Percentiles rank a stretch among this genome's conserved stretches.
These are phyloP conservation scores for Knufia petricola DNA, from an alignment of 2,329 filamentous ascomycete species.

Conservation along the genomic window DNA sequence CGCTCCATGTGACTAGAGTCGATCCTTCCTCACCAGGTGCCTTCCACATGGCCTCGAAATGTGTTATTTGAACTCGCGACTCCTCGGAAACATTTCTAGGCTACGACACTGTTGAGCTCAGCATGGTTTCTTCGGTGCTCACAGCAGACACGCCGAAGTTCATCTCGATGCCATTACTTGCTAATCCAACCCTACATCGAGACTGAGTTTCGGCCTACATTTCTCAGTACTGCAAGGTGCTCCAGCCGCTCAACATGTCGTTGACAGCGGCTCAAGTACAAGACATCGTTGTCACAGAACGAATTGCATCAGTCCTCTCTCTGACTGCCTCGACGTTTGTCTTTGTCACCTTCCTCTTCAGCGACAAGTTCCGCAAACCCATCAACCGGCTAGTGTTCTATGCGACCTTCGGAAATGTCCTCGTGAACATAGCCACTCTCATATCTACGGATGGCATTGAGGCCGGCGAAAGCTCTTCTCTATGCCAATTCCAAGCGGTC, in stretches of 20 bases:
- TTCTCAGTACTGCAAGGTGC: too few species aligned
- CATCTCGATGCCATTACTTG: too few species aligned
- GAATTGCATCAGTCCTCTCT: slow-evolving; percentile 61
- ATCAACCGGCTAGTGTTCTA: slow-evolving; percentile 80
- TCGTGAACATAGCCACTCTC: slow-evolving; percentile 66
- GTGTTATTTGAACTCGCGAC: too few species aligned
- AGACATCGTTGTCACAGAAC: slow-evolving; percentile 54
- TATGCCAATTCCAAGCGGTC: slow-evolving; percentile 70
- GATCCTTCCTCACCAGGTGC: too few species aligned
- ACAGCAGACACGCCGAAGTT: too few species aligned
- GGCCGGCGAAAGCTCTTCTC: slow-evolving; percentile 39
- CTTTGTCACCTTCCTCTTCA: slow-evolving; percentile 59
- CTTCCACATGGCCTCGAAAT: too few species aligned
- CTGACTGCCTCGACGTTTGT: slow-evolving; percentile 62
- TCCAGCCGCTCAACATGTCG: slow-evolving; percentile 12
- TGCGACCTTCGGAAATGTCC: slow-evolving; percentile 70
- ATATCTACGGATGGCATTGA: slow-evolving; percentile 56
- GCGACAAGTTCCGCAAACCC: slow-evolving; percentile 67
- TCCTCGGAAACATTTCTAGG: too few species aligned
- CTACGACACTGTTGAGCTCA: too few species aligned
- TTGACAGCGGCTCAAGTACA: slow-evolving; percentile 33
- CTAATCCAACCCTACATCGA: too few species aligned
- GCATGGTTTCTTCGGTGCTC: too few species aligned
- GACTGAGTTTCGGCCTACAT: too few species aligned
- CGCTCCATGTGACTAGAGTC: too few species aligned